Conservation (phyloP, 2,329 filamentous ascomycete species). For the Reticulascus tulasneorum region DNA sequence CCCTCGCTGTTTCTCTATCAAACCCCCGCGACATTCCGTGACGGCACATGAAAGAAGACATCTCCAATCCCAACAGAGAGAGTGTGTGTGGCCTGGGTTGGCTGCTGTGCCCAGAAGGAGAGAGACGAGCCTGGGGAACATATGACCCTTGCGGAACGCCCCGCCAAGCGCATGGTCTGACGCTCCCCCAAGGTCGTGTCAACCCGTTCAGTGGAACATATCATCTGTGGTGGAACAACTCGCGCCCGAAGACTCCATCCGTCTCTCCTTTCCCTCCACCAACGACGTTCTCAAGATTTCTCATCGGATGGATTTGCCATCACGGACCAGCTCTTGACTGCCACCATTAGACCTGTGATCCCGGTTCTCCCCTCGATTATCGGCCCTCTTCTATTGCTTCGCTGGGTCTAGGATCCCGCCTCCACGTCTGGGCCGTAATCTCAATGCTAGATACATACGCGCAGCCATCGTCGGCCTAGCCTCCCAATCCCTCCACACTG, state of each 20-base stretch:
- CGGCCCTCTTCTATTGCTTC: slow-evolving; percentile 9
- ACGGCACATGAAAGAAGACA: no score
- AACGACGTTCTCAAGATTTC: slow-evolving; percentile 12
- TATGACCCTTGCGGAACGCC: no score
- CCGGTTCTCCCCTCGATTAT: slow-evolving; percentile 7
- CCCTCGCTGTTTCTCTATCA: no score
- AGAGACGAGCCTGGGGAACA: no score
- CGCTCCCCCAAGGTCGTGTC: no score
- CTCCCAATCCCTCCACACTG: slow-evolving; percentile 8
- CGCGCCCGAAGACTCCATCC: slow-evolving; percentile 12
- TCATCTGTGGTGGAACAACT: slow-evolving; percentile 18
- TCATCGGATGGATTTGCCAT: slow-evolving; percentile 8
- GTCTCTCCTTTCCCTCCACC: slow-evolving; percentile 16
- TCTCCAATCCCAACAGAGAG: no score
- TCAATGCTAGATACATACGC: slow-evolving; percentile 3
- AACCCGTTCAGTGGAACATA: slow-evolving; percentile 10
- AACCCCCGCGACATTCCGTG: no score
- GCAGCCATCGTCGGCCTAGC: slow-evolving; percentile 2
- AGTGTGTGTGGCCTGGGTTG: no score
- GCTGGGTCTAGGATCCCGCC: slow-evolving; percentile 6
- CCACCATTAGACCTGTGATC: slow-evolving; percentile 3
- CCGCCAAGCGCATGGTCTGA: no score
- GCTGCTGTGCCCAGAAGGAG: no score
- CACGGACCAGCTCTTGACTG: slow-evolving; percentile 5
- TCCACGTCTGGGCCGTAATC: slow-evolving; percentile 6